Evolutionary conservation across 345 rosid genomes (phyloP).

Genomic region (Brassica incana): DNA sequence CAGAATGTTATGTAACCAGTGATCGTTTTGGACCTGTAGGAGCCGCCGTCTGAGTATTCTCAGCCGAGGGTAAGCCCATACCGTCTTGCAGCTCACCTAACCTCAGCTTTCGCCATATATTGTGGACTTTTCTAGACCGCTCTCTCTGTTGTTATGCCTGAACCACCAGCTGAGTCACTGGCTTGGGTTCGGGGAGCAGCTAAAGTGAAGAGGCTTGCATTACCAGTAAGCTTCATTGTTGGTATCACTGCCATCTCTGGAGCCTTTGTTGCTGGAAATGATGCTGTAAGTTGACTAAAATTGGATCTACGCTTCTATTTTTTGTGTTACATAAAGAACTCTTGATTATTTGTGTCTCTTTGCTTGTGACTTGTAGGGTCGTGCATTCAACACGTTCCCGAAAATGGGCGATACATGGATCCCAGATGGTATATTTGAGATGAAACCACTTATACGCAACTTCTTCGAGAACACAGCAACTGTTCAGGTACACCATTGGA

Average conservation of each 20-base stretch:
- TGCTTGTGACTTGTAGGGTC: conserved; percentile 55
- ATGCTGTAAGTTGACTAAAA: conserved; percentile 60
- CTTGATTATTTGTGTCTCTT: background rate
- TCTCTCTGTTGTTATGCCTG: conserved; percentile 89
- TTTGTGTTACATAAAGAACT: background rate
- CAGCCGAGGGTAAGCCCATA: conserved; percentile 96
- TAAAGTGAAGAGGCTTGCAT: conserved; percentile 76
- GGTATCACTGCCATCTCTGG: conserved; percentile 90
- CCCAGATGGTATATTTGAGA: conserved; percentile 69
- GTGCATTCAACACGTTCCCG: conserved; percentile 86
- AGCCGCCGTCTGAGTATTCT: conserved; percentile 81
- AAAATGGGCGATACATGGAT: conserved; percentile 94
- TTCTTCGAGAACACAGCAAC: conserved; percentile 88
- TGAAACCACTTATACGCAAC: conserved; percentile 85
- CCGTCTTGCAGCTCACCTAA: conserved; percentile 91
- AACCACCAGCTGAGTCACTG: conserved; percentile 86
- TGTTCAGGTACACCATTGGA: conserved; percentile 62
- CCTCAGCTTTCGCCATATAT: conserved; percentile 90
- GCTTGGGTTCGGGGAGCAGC: conserved; percentile 85
- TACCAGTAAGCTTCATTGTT: conserved; percentile 79
- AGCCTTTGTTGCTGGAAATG: conserved; percentile 97
- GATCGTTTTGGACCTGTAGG: conserved; percentile 47
- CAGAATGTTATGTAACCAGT: conserved; percentile 18
- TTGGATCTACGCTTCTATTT: background rate
- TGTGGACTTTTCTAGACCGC: conserved; percentile 94